These are phyloP conservation scores for Suillus tomentosus DNA, from an alignment of 768 basidiomycete genomes.

Conservation along the genomic window DNA sequence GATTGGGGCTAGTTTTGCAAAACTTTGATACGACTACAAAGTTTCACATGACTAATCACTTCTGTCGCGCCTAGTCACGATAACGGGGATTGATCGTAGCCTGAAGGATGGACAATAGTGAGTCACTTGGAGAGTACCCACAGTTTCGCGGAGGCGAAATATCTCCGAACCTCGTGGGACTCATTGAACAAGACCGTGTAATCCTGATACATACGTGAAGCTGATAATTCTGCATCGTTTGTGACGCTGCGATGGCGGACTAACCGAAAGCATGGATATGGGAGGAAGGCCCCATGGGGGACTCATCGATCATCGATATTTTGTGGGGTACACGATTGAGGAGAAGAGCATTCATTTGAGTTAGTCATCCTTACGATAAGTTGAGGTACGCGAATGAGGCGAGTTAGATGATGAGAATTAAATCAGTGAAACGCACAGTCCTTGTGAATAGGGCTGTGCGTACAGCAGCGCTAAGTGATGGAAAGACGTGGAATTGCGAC, in stretches of 20 bases:
- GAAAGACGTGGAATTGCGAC: slow-evolving; percentile 1
- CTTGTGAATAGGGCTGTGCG: background rate
- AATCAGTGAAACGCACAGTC: no score
- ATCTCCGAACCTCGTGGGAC: background rate
- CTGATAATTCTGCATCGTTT: background rate
- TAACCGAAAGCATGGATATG: background rate
- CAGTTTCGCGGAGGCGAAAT: background rate
- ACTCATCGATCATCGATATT: no score
- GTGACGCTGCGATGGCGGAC: no score
- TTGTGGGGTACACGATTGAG: no score
- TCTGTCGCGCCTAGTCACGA: background rate
- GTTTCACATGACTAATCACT: no score
- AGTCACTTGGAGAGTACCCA: background rate
- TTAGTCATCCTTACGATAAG: no score
- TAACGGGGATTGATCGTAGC: no score
- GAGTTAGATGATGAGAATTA: no score
- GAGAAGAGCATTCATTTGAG: no score
- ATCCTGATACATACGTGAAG: background rate
- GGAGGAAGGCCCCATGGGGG: background rate
- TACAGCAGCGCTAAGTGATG: background rate
- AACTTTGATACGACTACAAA: background rate
- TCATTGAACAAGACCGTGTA: background rate
- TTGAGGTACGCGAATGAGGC: no score
- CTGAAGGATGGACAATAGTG: background rate
- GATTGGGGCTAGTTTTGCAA: background rate